Evolutionary conservation across 176 grass and related monocot genomes (phyloP).

Genomic region (Otatea glauca): DNA sequence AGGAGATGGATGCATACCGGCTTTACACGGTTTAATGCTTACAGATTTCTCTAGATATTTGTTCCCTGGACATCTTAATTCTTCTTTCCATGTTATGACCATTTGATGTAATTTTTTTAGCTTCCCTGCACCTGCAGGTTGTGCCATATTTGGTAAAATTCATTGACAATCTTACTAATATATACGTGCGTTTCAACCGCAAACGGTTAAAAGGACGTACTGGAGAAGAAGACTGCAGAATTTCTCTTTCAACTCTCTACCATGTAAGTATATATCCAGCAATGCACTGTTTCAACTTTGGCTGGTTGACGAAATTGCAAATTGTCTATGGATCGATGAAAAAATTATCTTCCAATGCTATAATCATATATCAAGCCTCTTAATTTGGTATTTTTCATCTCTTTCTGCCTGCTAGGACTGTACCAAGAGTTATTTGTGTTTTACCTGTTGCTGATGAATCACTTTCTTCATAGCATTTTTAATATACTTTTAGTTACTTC

Average conservation of each 20-base stretch:
- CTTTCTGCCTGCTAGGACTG: neutral
- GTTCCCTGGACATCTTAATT: conserved; percentile 15
- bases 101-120: conserved; percentile 32
- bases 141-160: conserved; percentile 96
- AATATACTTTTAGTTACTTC: neutral
- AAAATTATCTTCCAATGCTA: neutral
- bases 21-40: conserved; percentile 72
- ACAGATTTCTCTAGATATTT: conserved; percentile 36
- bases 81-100: conserved; percentile 20
- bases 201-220: conserved; percentile 94
- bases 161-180: conserved; percentile 96
- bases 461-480: neutral
- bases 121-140: conserved; percentile 61
- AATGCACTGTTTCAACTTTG: conserved; percentile 18
- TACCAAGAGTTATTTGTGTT: neutral
- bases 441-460: conserved; percentile 1
- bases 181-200: conserved; percentile 97
- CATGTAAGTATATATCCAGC: conserved; percentile 65
- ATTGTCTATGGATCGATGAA: conserved; percentile 9
- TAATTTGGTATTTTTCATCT: neutral
- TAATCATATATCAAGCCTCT: neutral
- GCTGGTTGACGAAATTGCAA: conserved; percentile 19
- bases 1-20: conserved; percentile 98
- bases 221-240: conserved; percentile 95
- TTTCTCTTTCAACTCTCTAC: conserved; percentile 89